Conservation (phyloP, 139 green algal genomes). For the Chlorella sp. region DNA sequence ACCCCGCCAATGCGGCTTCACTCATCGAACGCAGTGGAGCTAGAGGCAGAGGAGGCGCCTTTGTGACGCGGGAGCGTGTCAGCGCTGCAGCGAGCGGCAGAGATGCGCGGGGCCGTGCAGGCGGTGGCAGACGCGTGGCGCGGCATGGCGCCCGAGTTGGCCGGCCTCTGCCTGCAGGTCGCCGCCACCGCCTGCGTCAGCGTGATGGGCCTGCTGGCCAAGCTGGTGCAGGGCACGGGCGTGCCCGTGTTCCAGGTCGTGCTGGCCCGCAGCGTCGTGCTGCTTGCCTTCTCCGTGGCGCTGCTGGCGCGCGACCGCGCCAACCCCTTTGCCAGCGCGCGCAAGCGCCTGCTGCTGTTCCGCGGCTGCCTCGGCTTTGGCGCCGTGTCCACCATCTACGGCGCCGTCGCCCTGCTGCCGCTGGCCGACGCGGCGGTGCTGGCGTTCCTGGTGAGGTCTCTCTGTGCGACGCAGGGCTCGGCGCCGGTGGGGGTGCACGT, state of each 20-base stretch:
- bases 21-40: too few species aligned
- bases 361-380: conserved; percentile 22
- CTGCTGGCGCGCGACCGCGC: conserved; percentile 5
- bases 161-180: conserved; percentile 7
- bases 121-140: too few species aligned
- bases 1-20: too few species aligned
- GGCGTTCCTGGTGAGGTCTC: conserved; percentile 42
- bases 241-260: conserved; percentile 34
- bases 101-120: too few species aligned
- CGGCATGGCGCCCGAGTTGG: too few species aligned
- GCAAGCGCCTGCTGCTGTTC: conserved; percentile 24
- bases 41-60: too few species aligned
- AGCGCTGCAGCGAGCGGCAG: too few species aligned
- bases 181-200: neutral
- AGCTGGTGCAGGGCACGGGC: neutral
- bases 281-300: conserved; percentile 14
- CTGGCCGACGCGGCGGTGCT: conserved; percentile 42
- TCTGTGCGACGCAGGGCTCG: too few species aligned
- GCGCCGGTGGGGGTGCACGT: too few species aligned
- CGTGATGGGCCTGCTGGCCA: neutral
- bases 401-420: conserved; percentile 28
- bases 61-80: too few species aligned
- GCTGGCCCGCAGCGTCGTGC: conserved; percentile 12
- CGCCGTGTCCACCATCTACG: conserved; percentile 14
- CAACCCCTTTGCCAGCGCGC: conserved; percentile 18